These are phyloP conservation scores for Vaccinium myrtillus DNA, from an alignment of 148 eudicot species.

Conservation along the genomic window DNA sequence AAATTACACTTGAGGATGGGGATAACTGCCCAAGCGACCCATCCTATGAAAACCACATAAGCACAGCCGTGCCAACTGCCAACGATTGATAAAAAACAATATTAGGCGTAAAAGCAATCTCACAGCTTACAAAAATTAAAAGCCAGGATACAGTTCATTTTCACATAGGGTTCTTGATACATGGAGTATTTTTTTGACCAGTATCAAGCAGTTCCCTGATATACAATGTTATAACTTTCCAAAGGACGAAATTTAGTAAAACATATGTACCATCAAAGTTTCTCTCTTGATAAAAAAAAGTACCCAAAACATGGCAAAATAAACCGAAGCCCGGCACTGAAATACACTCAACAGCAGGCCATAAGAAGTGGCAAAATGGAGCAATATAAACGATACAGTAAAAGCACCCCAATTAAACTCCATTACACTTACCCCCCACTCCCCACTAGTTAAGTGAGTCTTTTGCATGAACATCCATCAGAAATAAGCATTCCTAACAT, in stretches of 20 bases:
- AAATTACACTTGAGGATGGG: not conserved
- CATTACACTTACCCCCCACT: too few species aligned
- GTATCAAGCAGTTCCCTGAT: not conserved
- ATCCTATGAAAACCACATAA: too few species aligned
- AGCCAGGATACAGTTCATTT: not conserved
- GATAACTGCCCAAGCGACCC: not conserved
- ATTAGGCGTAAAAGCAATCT: not conserved
- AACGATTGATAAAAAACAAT: too few species aligned
- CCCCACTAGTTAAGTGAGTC: not conserved
- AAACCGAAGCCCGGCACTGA: not conserved
- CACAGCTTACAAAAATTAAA: not conserved
- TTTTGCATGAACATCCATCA: not conserved
- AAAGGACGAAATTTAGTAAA: not conserved
- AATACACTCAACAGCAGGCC: not conserved
- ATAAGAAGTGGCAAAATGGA: not conserved
- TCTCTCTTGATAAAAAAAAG: not conserved
- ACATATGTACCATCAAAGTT: not conserved
- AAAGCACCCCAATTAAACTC: not conserved
- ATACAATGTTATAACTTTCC: not conserved
- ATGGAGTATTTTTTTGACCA: not conserved
- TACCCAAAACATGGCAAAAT: not conserved
- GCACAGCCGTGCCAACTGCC: not conserved
- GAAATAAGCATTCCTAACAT: not conserved
- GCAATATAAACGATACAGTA: not conserved
- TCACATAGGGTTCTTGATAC: not conserved